Evolutionary conservation across 805 yeast species (phyloP).

Genomic region (Yamadazyma kitorensis): DNA sequence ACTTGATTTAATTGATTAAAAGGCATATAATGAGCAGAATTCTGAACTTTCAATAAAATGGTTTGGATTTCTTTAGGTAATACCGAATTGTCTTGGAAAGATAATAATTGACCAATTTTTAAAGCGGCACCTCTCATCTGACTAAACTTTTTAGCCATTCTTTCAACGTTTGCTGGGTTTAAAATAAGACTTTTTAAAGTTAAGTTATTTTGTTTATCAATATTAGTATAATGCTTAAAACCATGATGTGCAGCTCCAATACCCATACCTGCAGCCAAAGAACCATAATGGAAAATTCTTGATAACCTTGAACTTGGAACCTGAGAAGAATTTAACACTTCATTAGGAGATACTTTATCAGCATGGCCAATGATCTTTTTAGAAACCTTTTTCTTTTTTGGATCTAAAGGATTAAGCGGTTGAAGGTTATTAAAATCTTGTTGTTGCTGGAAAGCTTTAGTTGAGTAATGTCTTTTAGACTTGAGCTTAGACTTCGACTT

Average conservation of each 20-base stretch:
- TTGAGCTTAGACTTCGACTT: background rate
- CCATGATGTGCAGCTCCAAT: constrained; percentile 79
- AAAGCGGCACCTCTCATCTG: constrained; percentile 99
- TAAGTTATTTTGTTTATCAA: constrained; percentile 41
- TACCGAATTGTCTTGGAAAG: constrained; percentile 87
- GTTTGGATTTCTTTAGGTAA: constrained; percentile 83
- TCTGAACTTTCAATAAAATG: constrained; percentile 81
- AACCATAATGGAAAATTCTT: constrained; percentile 88
- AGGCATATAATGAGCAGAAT: constrained; percentile 96
- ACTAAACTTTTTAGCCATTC: constrained; percentile 82
- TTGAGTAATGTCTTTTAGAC: constrained; percentile 4
- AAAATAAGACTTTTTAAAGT: constrained; percentile 59
- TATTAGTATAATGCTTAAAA: constrained; percentile 60
- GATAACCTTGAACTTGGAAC: constrained; percentile 89
- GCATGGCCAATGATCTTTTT: background rate
- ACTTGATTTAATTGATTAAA: constrained; percentile 79
- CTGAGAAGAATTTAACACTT: constrained; percentile 53
- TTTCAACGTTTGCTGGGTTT: constrained; percentile 79
- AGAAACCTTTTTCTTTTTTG: background rate
- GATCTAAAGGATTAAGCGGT: constrained; percentile 4
- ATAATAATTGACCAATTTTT: constrained; percentile 94
- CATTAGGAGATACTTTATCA: constrained; percentile 9
- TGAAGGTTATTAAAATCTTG: constrained; percentile 1
- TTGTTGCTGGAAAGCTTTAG: constrained; percentile 7
- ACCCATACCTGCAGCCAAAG: constrained; percentile 89